Percentiles rank a stretch among this genome's conserved stretches.
phyloP scores from a whole-genome alignment of 1,284 basidiomycete genomes.

The Ceratobasidium papillatum region DNA sequence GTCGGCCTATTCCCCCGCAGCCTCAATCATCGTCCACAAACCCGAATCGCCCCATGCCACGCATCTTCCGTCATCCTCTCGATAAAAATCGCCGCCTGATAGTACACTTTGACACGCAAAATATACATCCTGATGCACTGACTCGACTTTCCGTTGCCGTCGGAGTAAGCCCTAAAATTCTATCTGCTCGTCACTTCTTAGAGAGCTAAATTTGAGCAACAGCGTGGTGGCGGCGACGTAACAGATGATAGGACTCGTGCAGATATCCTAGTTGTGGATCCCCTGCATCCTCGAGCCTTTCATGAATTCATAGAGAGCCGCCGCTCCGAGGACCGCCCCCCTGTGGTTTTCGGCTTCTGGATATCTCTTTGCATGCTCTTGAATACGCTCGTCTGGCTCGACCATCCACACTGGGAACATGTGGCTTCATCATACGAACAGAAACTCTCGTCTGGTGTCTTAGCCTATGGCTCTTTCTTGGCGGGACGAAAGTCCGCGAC shows the following conservation, averaged over 20 bases:
- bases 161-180: constrained; percentile 1
- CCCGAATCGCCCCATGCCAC: neutral
- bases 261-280: constrained; percentile 31
- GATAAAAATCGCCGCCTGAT: neutral
- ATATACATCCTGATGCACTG: neutral
- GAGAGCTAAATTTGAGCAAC: neutral
- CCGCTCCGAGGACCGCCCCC: constrained; percentile 11
- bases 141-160: neutral
- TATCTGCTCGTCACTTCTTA: neutral
- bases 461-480: constrained; percentile 24
- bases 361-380: neutral
- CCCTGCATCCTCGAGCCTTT: constrained; percentile 15
- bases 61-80: neutral
- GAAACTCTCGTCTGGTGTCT: constrained; percentile 15
- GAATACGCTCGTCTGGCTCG: neutral
- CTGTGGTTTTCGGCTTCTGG: constrained; percentile 23
- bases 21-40: neutral
- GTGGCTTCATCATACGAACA: neutral
- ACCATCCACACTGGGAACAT: constrained; percentile 1
- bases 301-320: neutral
- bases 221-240: constrained; percentile 1
- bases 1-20: neutral
- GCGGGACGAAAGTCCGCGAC: constrained; percentile 2
- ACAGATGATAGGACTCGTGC: neutral
- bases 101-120: constrained; percentile 24